Evolutionary conservation across 495 filamentous ascomycete species (phyloP), one percentile per base, ranked within the genome.

Genomic region (Talaromyces stipitatus): DNA sequence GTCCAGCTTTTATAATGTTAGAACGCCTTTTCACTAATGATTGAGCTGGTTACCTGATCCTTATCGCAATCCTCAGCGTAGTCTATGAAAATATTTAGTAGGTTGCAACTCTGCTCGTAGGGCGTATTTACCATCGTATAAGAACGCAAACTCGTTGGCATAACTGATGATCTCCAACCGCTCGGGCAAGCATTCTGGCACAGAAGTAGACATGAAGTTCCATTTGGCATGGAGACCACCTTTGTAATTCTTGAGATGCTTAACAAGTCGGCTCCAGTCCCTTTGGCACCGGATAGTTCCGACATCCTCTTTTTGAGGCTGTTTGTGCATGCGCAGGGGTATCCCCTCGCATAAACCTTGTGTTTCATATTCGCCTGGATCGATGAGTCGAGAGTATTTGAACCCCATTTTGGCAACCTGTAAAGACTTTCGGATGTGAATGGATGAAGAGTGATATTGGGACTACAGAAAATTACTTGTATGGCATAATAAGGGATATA

Each of bases 91-190:
- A 5, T 1, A n/a, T 5, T 50, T 23, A 50, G 46, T 18, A 26
- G n/a, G n/a, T n/a, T n/a, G n/a, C n/a, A 16, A 41, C 36, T 41
- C 3, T 20, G n/a, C 18, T 41, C 36, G n/a, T 41, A 3, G 36
- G n/a, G n/a, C n/a, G 8, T 8, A 26, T n/a, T 50, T 63, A 74
- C 69, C 75, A 58, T 78, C 74, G 58, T 77, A 62, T 3, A 77
- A 57, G 52, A 72, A 76, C 8, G 65, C 72, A 56, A 72, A 72
- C 50, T 78, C 75, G 50, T 70, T 72, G 8, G 68, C 66, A 57
- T 78, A 78, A 5, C 66, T 64, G 28, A 74, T 57, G 9, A 73
- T 59, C 60, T 76, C 72, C 2, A 78, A 61, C 27, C 74, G 54
- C 9, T 76, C 75, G 8, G 72, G 74, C 7, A 71, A 45, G 47